A percentile compares a stretch with the other conserved stretches of the same genome.
Evolutionary conservation across 2,329 filamentous ascomycete species (phyloP).

Genomic region (Chaetomium sp.): DNA sequence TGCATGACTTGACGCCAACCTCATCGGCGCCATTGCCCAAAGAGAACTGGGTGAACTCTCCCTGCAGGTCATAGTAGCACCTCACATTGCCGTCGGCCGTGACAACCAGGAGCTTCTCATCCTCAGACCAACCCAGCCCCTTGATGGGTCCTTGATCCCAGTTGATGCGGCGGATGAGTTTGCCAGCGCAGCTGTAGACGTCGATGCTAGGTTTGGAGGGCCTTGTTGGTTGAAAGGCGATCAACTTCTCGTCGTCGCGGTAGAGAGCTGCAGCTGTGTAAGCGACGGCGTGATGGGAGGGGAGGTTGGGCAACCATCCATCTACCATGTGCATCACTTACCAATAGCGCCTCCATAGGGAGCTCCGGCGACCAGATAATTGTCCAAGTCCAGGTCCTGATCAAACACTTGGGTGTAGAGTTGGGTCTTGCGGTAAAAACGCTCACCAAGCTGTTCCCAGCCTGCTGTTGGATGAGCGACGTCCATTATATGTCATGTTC

Average conservation of each 20-base stretch:
- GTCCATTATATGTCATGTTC: constrained; percentile 53
- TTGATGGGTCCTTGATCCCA: constrained; percentile 91
- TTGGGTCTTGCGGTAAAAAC: constrained; percentile 92
- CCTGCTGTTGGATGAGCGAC: constrained; percentile 72
- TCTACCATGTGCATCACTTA: constrained; percentile 50
- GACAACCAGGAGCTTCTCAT: constrained; percentile 87
- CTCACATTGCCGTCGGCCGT: constrained; percentile 87
- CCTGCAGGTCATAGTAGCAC: constrained; percentile 88
- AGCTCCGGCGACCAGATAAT: constrained; percentile 87
- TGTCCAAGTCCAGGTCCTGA: constrained; percentile 89
- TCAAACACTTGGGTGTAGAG: constrained; percentile 94
- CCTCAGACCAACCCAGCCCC: constrained; percentile 93
- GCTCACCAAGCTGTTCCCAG: constrained; percentile 92
- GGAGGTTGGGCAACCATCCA: background rate
- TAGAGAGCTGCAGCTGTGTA: constrained; percentile 66
- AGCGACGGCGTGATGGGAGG: background rate
- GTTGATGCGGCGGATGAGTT: constrained; percentile 79
- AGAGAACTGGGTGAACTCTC: constrained; percentile 92
- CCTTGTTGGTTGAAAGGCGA: constrained; percentile 72
- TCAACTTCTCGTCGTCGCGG: constrained; percentile 83
- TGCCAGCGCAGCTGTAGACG: constrained; percentile 90
- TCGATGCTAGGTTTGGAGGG: constrained; percentile 83
- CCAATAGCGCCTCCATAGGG: constrained; percentile 92
- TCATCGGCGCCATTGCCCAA: constrained; percentile 89
- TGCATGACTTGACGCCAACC: constrained; percentile 80